phyloP scores from a whole-genome alignment of 108 stramenopile genomes.

The Stephanodiscus minutulus region DNA sequence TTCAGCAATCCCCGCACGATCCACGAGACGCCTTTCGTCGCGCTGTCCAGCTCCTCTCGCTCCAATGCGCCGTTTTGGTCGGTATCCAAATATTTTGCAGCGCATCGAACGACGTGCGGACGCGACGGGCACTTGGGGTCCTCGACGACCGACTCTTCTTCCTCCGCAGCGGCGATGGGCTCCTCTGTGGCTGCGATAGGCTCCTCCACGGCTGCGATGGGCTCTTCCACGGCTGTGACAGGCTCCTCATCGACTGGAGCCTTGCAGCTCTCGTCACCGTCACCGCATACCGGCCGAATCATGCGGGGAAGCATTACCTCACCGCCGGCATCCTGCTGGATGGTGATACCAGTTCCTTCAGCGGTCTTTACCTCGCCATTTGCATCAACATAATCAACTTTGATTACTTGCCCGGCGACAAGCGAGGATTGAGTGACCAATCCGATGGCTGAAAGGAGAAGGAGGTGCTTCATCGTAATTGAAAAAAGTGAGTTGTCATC shows the following conservation, averaged over 20 bases:
- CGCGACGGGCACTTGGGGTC: constrained; percentile 78
- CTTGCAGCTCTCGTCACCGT: neutral
- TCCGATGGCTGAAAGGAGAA: constrained; percentile 25
- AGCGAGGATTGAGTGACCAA: constrained; percentile 14
- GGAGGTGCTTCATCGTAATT: constrained; percentile 11
- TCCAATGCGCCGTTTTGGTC: constrained; percentile 80
- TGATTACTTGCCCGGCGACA: constrained; percentile 13
- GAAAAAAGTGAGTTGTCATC: too few species aligned
- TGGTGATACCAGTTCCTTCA: neutral
- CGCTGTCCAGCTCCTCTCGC: constrained; percentile 67
- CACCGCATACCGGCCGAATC: neutral
- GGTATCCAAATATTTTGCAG: constrained; percentile 69
- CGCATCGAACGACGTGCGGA: constrained; percentile 77
- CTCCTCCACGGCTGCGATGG: constrained; percentile 18
- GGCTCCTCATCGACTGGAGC: constrained; percentile 15
- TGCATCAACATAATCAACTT: neutral
- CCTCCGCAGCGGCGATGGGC: constrained; percentile 13
- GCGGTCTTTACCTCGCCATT: neutral
- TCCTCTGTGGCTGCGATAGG: constrained; percentile 20
- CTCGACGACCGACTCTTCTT: constrained; percentile 16
- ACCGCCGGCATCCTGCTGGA: constrained; percentile 1
- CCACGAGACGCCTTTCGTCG: constrained; percentile 70
- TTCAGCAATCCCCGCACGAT: constrained; percentile 57
- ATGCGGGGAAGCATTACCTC: neutral
- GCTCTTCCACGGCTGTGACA: constrained; percentile 18